Base-by-base conservation (phyloP, 352 stramenopile genomes). In the Aphanomyces invadans region DNA sequence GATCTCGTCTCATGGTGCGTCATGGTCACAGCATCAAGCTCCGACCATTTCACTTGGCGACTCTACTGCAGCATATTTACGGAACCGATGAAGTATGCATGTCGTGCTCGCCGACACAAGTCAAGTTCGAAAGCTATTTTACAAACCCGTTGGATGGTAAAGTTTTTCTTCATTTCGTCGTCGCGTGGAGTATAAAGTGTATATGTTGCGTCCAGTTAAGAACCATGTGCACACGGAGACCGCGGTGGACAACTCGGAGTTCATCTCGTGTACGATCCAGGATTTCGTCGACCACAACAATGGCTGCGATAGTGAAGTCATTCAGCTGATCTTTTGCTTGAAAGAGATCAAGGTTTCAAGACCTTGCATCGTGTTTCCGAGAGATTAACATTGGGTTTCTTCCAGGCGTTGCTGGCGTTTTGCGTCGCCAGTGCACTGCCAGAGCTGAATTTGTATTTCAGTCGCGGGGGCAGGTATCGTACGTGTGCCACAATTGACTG, bases 41-140 rank as follows among this genome's bases (percentile, higher is more conserved):
- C 56, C 73, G 83, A 25, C 81, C 89, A 62, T 85, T 88, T 70
- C 83, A 92, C 60, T 72, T 90, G 54, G 74, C 74, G 65, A 91
- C 86, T 29, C 63, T 94, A 11, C 66, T 94, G 21, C 78, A 76
- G 26, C 86, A 92, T 54, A 90, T 94, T 52, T 82, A 92, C 62
- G 81, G 89, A 68, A 92, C 79, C 49, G 87, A 73, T 57, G 86
- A 94, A 71, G 79, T 92, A 48, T 74, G 72, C 39, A 80, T 94
- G 64, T 88, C 76, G 5, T 92, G 81, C 61, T 72, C 69, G 38
- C 45, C 79, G 29, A 76, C 77, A 2, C 79, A 88, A 39, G 79
- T 90, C 38, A 87, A 85, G 61, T 89, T 94, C 39, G 83, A 92
- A 70, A 92, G 81, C 68, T 90, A 91, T 60, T 83, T 88, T 45